Percentiles rank a stretch among this genome's conserved stretches.
phyloP scores from a whole-genome alignment of 2,329 filamentous ascomycete genomes.

The Cladosporium sphaerospermum region DNA sequence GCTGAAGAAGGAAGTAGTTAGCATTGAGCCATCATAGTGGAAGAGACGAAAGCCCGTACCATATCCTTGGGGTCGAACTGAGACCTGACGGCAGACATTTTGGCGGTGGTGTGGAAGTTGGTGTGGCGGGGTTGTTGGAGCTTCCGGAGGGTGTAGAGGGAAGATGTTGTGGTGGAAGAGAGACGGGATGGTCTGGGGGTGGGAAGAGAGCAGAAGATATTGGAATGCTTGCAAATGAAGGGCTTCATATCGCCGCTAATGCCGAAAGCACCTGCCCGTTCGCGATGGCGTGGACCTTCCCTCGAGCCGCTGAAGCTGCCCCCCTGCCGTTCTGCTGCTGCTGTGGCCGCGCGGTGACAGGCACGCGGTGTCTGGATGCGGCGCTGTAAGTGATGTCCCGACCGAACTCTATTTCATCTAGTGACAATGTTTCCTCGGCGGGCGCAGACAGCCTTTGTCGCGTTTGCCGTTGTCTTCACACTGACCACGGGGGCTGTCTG shows the following conservation, averaged over 20 bases:
- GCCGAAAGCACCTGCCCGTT: slow-evolving; percentile 8
- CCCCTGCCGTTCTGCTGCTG: no score
- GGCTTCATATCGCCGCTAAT: slow-evolving; percentile 7
- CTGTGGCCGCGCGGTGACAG: no score
- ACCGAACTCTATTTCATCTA: no score
- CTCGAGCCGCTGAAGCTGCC: no score
- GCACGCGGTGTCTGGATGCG: no score
- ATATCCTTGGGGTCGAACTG: slow-evolving; percentile 48
- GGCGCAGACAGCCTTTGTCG: no score
- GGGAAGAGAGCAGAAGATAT: slow-evolving; percentile 5
- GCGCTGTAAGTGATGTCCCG: no score
- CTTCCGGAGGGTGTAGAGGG: neutral
- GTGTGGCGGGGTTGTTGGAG: neutral
- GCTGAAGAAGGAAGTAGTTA: slow-evolving; percentile 12
- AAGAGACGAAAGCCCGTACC: slow-evolving; percentile 17
- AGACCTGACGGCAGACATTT: slow-evolving; percentile 34
- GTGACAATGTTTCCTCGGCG: no score
- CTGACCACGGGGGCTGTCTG: no score
- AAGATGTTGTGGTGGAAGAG: neutral
- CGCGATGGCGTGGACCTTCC: neutral
- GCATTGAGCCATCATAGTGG: neutral
- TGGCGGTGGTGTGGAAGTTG: slow-evolving; percentile 15
- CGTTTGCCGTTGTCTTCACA: no score
- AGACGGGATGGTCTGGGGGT: neutral
- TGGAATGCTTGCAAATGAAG: slow-evolving; percentile 1